Evolutionary conservation across 257 asterid species (phyloP).

Genomic region (Scutellaria baicalensis): DNA sequence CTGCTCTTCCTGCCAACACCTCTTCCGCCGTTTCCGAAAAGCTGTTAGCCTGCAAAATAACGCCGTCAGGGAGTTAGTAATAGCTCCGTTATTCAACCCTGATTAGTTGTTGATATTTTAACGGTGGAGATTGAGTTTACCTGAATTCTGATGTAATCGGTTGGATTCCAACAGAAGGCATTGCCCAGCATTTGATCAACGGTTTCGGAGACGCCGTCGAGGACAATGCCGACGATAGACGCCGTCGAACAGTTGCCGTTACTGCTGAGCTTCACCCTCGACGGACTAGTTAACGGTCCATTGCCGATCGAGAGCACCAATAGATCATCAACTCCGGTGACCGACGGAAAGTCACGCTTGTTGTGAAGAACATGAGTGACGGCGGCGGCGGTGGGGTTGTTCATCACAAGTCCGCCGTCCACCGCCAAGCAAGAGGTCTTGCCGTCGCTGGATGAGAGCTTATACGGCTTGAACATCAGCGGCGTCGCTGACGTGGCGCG

Average conservation of each 20-base stretch:
- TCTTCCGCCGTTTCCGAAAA: constrained; percentile 28
- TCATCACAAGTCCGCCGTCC: constrained; percentile 96
- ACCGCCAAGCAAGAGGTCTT: constrained; percentile 74
- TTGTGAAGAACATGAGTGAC: constrained; percentile 92
- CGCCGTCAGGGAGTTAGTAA: neutral
- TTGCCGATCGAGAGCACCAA: constrained; percentile 78
- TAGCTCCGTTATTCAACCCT: neutral
- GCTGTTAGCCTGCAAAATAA: constrained; percentile 54
- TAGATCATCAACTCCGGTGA: constrained; percentile 76
- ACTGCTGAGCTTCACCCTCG: constrained; percentile 31
- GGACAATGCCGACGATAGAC: constrained; percentile 56
- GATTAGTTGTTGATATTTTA: neutral
- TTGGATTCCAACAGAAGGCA: constrained; percentile 87
- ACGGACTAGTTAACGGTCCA: constrained; percentile 43
- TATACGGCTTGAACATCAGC: constrained; percentile 71
- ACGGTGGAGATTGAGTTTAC: constrained; percentile 18
- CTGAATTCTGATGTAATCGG: constrained; percentile 87
- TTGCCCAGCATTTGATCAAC: constrained; percentile 86
- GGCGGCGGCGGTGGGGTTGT: constrained; percentile 95
- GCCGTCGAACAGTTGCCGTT: constrained; percentile 53
- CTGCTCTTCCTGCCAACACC: constrained; percentile 58
- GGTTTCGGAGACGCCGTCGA: constrained; percentile 93
- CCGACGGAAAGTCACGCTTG: constrained; percentile 84
- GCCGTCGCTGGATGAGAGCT: constrained; percentile 63
- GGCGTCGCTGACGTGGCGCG: constrained; percentile 93